phyloP scores from a whole-genome alignment of 208 protist species.

The Leptomonas seymouri region DNA sequence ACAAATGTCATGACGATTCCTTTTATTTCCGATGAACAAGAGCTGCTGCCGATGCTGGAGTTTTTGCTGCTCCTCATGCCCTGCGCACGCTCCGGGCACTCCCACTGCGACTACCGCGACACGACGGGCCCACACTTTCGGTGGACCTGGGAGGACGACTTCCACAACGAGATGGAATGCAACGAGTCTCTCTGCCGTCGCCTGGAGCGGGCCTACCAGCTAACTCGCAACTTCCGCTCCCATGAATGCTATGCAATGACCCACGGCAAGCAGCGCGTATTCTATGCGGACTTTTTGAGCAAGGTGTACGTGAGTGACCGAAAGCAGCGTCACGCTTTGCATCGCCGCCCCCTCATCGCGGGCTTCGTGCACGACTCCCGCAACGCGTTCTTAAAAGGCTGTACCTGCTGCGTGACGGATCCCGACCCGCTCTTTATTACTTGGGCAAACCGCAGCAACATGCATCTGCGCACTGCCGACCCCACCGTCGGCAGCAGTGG shows the following conservation, averaged over 20 bases:
- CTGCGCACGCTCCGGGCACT: conserved; percentile 25
- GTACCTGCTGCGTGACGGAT: conserved; percentile 24
- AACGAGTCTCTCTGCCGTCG: conserved; percentile 46
- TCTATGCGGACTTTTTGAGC: conserved; percentile 36
- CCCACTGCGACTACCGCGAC: conserved; percentile 55
- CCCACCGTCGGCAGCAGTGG: not conserved
- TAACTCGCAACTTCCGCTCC: conserved; percentile 35
- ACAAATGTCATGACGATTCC: conserved; percentile 55
- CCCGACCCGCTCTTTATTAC: conserved; percentile 34
- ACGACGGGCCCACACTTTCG: conserved; percentile 57
- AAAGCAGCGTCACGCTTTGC: conserved; percentile 30
- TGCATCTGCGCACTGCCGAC: conserved; percentile 27
- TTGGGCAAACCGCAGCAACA: conserved; percentile 30
- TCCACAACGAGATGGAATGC: conserved; percentile 74
- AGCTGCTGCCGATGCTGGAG: conserved; percentile 64
- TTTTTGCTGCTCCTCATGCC: conserved; percentile 72
- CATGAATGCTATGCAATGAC: conserved; percentile 21
- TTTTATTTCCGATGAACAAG: conserved; percentile 63
- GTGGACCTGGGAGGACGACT: conserved; percentile 90
- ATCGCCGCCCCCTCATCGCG: conserved; percentile 23
- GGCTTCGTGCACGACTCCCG: conserved; percentile 35
- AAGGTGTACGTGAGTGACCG: conserved; percentile 33
- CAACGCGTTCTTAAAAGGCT: conserved; percentile 28
- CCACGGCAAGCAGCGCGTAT: conserved; percentile 32
- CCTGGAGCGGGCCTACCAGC: conserved; percentile 68